Evolutionary conservation across 805 yeast genomes (phyloP).

Genomic region (Candida ovalis): DNA sequence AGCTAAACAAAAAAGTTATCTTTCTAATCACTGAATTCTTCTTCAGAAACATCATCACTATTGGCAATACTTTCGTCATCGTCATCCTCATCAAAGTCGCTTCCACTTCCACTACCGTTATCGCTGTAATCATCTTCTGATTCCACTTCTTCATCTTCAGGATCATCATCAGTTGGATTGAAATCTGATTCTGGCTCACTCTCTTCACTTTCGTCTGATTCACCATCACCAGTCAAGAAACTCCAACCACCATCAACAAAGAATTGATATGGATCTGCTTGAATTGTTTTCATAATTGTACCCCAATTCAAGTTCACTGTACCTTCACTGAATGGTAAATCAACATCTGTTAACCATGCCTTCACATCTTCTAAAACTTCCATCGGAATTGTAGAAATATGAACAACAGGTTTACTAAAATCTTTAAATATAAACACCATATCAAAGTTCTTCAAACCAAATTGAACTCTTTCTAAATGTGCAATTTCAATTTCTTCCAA

Average conservation of each 20-base stretch:
- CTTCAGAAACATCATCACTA: conserved; percentile 28
- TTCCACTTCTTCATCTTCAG: conserved; percentile 47
- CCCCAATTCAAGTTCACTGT: conserved; percentile 95
- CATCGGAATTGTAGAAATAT: conserved; percentile 92
- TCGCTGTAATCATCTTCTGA: conserved; percentile 27
- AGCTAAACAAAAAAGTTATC: not conserved
- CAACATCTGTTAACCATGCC: conserved; percentile 97
- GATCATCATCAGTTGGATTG: conserved; percentile 61
- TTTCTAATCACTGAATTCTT: conserved; percentile 29
- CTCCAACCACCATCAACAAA: conserved; percentile 96
- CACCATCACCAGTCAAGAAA: conserved; percentile 86
- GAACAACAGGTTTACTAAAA: conserved; percentile 81
- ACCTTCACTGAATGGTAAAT: conserved; percentile 91
- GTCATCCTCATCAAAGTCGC: conserved; percentile 23
- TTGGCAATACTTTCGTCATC: conserved; percentile 24
- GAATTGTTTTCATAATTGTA: conserved; percentile 90
- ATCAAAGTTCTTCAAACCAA: conserved; percentile 95
- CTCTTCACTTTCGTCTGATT: conserved; percentile 64
- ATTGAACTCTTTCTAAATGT: conserved; percentile 94
- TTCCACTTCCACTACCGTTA: conserved; percentile 23
- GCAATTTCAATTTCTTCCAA: conserved; percentile 91
- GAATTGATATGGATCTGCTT: conserved; percentile 90
- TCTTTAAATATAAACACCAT: conserved; percentile 95
- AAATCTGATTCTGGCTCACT: conserved; percentile 65
- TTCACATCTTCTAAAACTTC: conserved; percentile 87